Evolutionary conservation across 257 asterid genomes (phyloP), one percentile per base, ranked within the genome.

Genomic region (Eustoma russellianum): DNA sequence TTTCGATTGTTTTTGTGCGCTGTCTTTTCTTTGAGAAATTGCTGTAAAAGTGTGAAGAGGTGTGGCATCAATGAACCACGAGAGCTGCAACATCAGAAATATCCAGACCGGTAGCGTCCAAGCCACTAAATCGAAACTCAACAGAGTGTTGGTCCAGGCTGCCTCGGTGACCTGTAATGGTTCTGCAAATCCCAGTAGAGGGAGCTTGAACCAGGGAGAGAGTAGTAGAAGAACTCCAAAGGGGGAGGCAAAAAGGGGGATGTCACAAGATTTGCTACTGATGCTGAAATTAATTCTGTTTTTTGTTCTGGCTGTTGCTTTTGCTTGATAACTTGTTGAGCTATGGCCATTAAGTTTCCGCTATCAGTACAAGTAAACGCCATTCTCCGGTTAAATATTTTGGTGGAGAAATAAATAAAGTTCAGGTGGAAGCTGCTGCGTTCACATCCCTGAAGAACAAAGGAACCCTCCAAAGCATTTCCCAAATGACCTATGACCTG

Each of bases 311-410:
- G 97, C 35, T 92, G 92, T 70, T 92, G 93, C 79, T 92, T 92
- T 63, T 90, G 98, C 64, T 90, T 65, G 55, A 92, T 92, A 7
- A 92, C 93, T 70, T 92, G 98, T 67, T 92, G 93, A 10, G 98
- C 98, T 41, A 92, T 83, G 47, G 98, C 98, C 98, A 92, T 92
- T 68, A 92, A 80, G 68, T 92, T 92, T 49, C 98, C 98, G 58
- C 95, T 92, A 72, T 92, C 98, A 3, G 95, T 83, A 51, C 98
- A 91, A 88, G 81, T 79, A 72, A 82, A 84, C 30, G 98, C 95
- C 98, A 92, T 91, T 77, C n/a, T n/a, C n/a, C n/a, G n/a, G n/a
- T n/a, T n/a, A n/a, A 6, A 55, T 35, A 35, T 35, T 5, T 6
- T 35, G 9, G 41, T 35, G 9, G 5, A 35, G 8, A 35, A 35